These are phyloP conservation scores for Solanum rostratum DNA, from an alignment of 257 asterid genomes.

Conservation along the genomic window DNA sequence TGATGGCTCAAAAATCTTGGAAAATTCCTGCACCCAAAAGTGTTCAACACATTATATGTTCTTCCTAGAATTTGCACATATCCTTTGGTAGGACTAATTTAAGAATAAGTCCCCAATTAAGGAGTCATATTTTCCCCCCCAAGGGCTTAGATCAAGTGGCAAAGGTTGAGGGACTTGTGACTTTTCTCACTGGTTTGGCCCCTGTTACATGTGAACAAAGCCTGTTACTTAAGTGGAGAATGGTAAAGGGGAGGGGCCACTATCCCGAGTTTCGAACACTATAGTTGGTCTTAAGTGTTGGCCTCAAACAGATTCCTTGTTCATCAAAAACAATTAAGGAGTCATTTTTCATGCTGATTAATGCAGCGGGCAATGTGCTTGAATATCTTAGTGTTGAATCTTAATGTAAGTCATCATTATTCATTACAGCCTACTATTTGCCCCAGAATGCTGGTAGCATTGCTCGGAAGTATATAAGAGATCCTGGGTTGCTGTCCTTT, in stretches of 20 bases:
- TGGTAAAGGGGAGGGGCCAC: not conserved
- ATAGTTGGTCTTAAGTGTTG: not conserved
- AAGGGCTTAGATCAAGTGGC: not conserved
- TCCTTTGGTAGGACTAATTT: not conserved
- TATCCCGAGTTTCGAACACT: not conserved
- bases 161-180: not conserved
- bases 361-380: not conserved
- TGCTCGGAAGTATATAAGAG: constrained; percentile 79
- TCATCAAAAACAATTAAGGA: not conserved
- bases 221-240: not conserved
- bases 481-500: constrained; percentile 73
- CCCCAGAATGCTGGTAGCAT: constrained; percentile 93
- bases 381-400: not conserved
- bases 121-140: not conserved
- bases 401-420: constrained; percentile 15
- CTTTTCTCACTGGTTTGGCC: not conserved
- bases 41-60: not conserved
- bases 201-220: too few relatives aligned
- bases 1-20: not conserved
- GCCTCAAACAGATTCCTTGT: not conserved
- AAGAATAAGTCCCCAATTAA: not conserved
- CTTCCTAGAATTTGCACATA: not conserved
- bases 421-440: constrained; percentile 76
- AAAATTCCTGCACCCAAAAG: not conserved
- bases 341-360: not conserved